Evolutionary conservation across 2,329 filamentous ascomycete species (phyloP), one percentile per base, ranked within the genome.

Genomic region (Paecilomyces dactylethromorphus): DNA sequence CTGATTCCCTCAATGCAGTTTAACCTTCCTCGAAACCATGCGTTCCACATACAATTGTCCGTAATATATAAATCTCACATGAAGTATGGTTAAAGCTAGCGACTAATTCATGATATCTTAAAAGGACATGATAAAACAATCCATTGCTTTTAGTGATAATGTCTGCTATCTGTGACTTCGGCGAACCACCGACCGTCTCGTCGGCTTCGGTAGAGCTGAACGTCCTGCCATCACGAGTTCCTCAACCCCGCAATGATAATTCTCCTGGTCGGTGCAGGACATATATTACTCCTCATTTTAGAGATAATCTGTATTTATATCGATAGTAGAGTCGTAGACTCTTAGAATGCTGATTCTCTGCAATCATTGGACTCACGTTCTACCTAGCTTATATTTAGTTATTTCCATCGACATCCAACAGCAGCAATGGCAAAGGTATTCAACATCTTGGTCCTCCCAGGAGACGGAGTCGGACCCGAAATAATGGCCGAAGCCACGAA

Each of bases 401-500:
- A 39, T 15, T 13, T n/a, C 35, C n/a, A 15, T 39, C 5, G 35
- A 39, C n/a, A 52, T 15, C 15, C 18, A 52, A 12, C 55, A 4
- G 50, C 26, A 31, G 61, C 1, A 3, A 66, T 69, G 60, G 49
- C 60, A 10, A 63, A 67, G 61, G 80, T 81, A 56, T 84, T 86
- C 72, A 88, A 87, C 63, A 90, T 91, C 74, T 87, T 91, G 58
- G 83, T 91, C 59, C 87, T 91, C 70, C 87, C 77, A 45, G 89
- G 89, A 67, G 90, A 93, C 78, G 89, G 92, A 71, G 89, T 87
- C 70, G 89, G 89, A 69, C 89, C 90, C 0, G 89, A 93, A 82
- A 87, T 91, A 56, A 73, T 72, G 66, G 50, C 65, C 24, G 72
- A 74, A 66, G 69, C 71, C 35, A 60, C 69, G 54, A 72, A 93